Conservation (phyloP, 257 asterid species). For the Nicotiana otophora region DNA sequence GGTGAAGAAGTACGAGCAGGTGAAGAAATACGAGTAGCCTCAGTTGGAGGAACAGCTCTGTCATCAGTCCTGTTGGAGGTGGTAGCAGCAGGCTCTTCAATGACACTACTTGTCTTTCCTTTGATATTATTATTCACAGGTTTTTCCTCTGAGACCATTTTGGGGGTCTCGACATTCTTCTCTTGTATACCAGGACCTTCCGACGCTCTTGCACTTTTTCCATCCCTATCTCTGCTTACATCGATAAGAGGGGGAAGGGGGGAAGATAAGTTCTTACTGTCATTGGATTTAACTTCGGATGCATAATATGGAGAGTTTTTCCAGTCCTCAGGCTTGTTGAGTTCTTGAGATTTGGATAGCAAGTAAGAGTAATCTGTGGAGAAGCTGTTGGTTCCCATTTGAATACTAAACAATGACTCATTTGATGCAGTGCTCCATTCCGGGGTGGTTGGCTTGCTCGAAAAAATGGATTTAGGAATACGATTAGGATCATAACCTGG, state of each 20-base stretch:
- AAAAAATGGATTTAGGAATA: conserved; percentile 48
- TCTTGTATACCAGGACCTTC: not conserved
- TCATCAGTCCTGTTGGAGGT: not conserved
- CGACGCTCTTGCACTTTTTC: not conserved
- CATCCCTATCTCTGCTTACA: not conserved
- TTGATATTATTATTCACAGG: not conserved
- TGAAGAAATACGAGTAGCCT: conserved; percentile 8
- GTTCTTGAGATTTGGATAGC: conserved; percentile 8
- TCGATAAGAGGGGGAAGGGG: not conserved
- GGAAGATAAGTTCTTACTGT: conserved; percentile 1
- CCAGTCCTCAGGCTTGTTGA: conserved; percentile 1
- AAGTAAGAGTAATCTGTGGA: conserved; percentile 36
- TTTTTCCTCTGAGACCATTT: not conserved
- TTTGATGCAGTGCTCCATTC: conserved; percentile 81
- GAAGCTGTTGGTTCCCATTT: conserved; percentile 49
- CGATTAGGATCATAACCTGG: conserved; percentile 51
- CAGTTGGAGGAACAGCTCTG: not conserved
- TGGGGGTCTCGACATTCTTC: not conserved
- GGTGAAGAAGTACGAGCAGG: conserved; percentile 10
- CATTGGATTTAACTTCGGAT: conserved; percentile 7
- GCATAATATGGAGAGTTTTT: not conserved
- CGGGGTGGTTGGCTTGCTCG: conserved; percentile 23
- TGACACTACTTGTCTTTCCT: not conserved
- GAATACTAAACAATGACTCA: conserved; percentile 82
- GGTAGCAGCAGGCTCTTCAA: conserved; percentile 5